Evolutionary conservation across 441 rosid genomes (phyloP).

Genomic region (Pelargonium cotyledonis): DNA sequence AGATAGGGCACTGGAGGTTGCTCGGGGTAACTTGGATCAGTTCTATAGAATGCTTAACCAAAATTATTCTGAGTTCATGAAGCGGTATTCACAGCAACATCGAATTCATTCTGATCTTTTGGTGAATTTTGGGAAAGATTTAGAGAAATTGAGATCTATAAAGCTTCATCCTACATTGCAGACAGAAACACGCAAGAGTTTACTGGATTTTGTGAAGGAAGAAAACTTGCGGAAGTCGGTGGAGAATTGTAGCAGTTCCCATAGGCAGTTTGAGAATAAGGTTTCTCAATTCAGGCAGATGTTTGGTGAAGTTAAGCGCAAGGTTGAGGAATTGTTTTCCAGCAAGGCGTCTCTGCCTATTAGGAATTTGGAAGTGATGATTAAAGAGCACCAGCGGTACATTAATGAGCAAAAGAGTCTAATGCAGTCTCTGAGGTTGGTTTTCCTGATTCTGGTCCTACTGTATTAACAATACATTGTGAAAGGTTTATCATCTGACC

Average conservation of each 20-base stretch:
- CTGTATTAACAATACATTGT: background rate
- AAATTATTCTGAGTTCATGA: slow-evolving; percentile 74
- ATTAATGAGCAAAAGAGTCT: slow-evolving; percentile 77
- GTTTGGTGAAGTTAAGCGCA: slow-evolving; percentile 64
- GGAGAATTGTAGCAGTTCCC: slow-evolving; percentile 65
- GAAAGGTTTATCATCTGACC: no score
- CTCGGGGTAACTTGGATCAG: slow-evolving; percentile 71
- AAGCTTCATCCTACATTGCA: slow-evolving; percentile 81
- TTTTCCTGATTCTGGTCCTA: slow-evolving; percentile 9
- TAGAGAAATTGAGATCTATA: slow-evolving; percentile 67
- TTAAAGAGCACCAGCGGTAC: slow-evolving; percentile 60
- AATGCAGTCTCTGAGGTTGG: slow-evolving; percentile 96
- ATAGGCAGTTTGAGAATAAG: slow-evolving; percentile 88
- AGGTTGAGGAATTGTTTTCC: slow-evolving; percentile 70
- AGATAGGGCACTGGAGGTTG: slow-evolving; percentile 81
- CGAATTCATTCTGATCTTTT: slow-evolving; percentile 69
- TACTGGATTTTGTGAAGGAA: slow-evolving; percentile 87
- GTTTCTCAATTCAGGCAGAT: slow-evolving; percentile 74
- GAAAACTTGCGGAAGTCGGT: slow-evolving; percentile 63
- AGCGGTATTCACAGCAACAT: slow-evolving; percentile 71
- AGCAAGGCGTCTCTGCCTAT: slow-evolving; percentile 41
- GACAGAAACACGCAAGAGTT: slow-evolving; percentile 44
- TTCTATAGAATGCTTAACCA: slow-evolving; percentile 70
- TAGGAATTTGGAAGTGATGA: slow-evolving; percentile 51
- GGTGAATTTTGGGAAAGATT: slow-evolving; percentile 60